These are phyloP conservation scores for Solanum chmielewskii DNA, from an alignment of 257 asterid species.

Conservation along the genomic window DNA sequence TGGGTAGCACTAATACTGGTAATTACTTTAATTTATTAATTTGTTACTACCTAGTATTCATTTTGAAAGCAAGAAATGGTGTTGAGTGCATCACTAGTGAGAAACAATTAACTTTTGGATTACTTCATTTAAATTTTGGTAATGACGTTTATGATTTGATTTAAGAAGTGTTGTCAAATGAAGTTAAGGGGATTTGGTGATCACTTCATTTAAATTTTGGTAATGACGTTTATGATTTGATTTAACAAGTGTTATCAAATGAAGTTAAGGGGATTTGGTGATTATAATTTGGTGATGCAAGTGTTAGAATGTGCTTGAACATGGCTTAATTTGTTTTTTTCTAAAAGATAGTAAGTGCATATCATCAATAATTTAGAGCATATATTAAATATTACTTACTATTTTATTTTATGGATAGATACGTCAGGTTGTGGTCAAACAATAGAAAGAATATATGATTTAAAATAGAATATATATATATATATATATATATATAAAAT, in stretches of 20 bases:
- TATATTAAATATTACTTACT: neutral
- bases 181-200: neutral
- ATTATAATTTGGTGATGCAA: neutral
- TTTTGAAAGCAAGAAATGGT: neutral
- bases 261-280: neutral
- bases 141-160: neutral
- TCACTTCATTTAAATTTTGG: neutral
- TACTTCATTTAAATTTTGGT: neutral
- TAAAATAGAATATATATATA: neutral
- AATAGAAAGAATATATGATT: neutral
- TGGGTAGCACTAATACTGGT: neutral
- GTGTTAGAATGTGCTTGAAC: neutral
- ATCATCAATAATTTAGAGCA: neutral
- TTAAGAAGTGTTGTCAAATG: neutral
- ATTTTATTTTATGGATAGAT: neutral
- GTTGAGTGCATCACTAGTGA: neutral
- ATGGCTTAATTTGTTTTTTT: neutral
- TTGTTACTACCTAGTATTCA: neutral
- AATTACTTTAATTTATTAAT: neutral
- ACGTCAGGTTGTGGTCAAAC: neutral
- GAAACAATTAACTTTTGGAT: neutral
- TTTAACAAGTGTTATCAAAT: neutral
- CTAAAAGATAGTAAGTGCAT: neutral
- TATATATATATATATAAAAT: too few species aligned
- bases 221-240: neutral